Percentiles rank a stretch among this genome's conserved stretches.
Conservation (phyloP, 768 basidiomycete species). For the Psilocybe tampanensis region DNA sequence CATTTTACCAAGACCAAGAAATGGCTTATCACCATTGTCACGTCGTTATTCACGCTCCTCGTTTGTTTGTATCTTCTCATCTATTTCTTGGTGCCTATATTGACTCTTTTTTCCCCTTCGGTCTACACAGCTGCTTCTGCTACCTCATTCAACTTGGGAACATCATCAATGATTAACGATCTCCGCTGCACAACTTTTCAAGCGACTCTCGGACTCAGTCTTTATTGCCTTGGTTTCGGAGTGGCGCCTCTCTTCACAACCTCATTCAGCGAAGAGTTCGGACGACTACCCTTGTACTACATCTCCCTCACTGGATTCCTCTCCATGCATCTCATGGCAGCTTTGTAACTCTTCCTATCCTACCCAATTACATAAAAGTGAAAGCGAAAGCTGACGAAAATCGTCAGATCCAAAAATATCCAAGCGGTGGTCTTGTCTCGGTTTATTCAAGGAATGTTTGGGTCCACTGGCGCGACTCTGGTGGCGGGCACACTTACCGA, state of each 20-base stretch:
- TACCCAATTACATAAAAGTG: constrained; percentile 15
- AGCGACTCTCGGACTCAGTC: constrained; percentile 49
- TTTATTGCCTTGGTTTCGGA: constrained; percentile 64
- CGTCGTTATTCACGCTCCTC: constrained; percentile 49
- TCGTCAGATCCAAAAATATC: constrained; percentile 51
- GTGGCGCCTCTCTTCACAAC: constrained; percentile 66
- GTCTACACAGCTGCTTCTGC: constrained; percentile 53
- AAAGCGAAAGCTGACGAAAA: too few relatives aligned
- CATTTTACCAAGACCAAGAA: constrained; percentile 40
- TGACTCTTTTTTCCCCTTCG: not conserved
- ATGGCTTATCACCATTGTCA: constrained; percentile 48
- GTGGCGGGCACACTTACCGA: constrained; percentile 73
- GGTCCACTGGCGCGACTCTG: constrained; percentile 70
- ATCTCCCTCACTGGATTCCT: constrained; percentile 51
- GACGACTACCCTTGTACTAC: constrained; percentile 61
- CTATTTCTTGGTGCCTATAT: constrained; percentile 12
- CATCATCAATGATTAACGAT: constrained; percentile 56
- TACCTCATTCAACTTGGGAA: constrained; percentile 58
- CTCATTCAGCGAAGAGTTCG: constrained; percentile 75
- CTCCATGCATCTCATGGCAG: constrained; percentile 50
- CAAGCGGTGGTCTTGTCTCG: constrained; percentile 60
- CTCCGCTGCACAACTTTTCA: constrained; percentile 46
- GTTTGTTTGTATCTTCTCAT: constrained; percentile 43
- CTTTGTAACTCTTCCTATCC: constrained; percentile 26
- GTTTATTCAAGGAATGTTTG: constrained; percentile 63